phyloP scores from a whole-genome alignment of 345 rosid species.

The Ceriops tagal region DNA sequence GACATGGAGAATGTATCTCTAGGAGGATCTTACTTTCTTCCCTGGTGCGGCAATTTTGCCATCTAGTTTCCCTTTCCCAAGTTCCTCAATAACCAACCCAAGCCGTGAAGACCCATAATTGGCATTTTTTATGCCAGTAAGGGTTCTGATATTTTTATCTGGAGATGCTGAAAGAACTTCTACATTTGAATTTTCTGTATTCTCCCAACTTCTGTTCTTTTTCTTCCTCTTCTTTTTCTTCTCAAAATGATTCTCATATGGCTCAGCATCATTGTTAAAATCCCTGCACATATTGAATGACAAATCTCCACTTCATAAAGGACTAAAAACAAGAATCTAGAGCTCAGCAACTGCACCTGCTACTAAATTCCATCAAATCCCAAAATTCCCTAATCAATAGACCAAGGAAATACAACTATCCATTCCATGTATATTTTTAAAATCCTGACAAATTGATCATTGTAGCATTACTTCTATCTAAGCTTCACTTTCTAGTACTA shows the following conservation, averaged over 20 bases:
- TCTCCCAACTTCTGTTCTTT: constrained; percentile 17
- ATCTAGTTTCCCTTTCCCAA: constrained; percentile 42
- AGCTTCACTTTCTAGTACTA: too few relatives aligned
- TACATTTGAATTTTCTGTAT: constrained; percentile 16
- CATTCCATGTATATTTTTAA: too few relatives aligned
- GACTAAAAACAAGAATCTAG: background rate
- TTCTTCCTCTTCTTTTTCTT: constrained; percentile 36
- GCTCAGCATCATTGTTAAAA: background rate
- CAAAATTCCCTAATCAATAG: too few relatives aligned
- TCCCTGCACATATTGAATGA: constrained; percentile 7
- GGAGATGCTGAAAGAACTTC: constrained; percentile 6
- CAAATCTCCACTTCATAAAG: background rate
- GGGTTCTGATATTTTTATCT: background rate
- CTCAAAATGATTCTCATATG: constrained; percentile 16
- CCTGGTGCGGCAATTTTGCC: constrained; percentile 47
- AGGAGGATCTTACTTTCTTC: constrained; percentile 36
- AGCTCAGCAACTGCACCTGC: background rate
- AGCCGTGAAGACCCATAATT: constrained; percentile 17
- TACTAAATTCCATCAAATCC: background rate
- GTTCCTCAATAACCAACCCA: constrained; percentile 44
- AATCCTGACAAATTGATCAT: too few relatives aligned
- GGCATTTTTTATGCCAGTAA: constrained; percentile 14
- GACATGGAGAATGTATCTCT: background rate
- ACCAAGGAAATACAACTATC: too few relatives aligned
- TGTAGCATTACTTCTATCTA: too few relatives aligned